A percentile compares a stretch with the other conserved stretches of the same genome.
Evolutionary conservation across 164 flowering plant genomes (phyloP).

Genomic region (Saururus chinensis): DNA sequence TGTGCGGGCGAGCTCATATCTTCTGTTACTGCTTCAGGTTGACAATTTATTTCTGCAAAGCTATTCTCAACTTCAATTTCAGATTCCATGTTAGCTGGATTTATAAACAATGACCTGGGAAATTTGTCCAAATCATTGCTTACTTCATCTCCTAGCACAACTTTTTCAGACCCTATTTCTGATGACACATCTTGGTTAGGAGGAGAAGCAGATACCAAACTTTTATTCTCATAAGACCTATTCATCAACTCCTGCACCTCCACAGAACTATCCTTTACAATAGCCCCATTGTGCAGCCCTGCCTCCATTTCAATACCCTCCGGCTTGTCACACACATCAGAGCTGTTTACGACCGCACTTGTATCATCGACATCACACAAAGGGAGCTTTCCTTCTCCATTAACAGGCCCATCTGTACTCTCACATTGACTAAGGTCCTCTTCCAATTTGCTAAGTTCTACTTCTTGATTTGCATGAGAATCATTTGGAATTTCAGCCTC

Average conservation of each 20-base stretch:
- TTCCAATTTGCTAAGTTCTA: neutral
- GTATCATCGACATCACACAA: neutral
- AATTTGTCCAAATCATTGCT: neutral
- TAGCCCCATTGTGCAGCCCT: neutral
- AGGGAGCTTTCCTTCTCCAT: too few species aligned
- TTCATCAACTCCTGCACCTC: neutral
- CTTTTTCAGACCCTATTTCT: conserved; percentile 5
- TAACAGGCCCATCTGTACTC: too few species aligned
- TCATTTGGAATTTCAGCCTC: too few species aligned
- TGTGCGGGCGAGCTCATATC: too few species aligned
- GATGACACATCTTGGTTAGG: neutral
- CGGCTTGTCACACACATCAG: neutral
- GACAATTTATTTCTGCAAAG: neutral
- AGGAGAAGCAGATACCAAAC: neutral
- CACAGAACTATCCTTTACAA: neutral
- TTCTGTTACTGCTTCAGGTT: neutral
- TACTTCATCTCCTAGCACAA: conserved; percentile 1
- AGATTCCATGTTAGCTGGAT: neutral
- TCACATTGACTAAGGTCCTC: neutral
- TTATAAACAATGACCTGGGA: neutral
- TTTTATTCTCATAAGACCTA: neutral
- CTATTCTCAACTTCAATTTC: conserved; percentile 6
- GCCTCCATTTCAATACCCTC: neutral
- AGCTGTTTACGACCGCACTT: neutral
- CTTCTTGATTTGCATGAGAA: too few species aligned